These are phyloP conservation scores for Pythium periplocum DNA, from an alignment of 352 stramenopile species.

Conservation along the genomic window DNA sequence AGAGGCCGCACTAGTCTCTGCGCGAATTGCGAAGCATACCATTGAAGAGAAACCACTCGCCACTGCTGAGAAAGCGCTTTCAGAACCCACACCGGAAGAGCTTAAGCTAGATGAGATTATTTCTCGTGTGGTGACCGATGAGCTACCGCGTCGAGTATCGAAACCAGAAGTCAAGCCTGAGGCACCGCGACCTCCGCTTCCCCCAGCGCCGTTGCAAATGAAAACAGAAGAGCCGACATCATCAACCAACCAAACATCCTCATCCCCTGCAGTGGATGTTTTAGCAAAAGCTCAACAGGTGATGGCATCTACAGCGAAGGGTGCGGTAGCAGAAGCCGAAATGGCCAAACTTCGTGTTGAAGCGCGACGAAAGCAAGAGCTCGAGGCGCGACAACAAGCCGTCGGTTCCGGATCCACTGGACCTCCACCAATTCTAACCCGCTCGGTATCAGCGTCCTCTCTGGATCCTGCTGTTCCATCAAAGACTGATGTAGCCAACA, in stretches of 20 bases:
- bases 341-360: constrained; percentile 66
- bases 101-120: constrained; percentile 20
- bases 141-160: constrained; percentile 2
- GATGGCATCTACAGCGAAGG: constrained; percentile 43
- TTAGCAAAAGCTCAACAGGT: constrained; percentile 27
- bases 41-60: too few relatives aligned
- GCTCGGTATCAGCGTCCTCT: constrained; percentile 26
- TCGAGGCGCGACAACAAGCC: constrained; percentile 31
- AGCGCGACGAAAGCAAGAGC: constrained; percentile 47
- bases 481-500: not conserved
- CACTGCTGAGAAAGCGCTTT: too few relatives aligned
- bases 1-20: too few relatives aligned
- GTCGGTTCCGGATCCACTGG: not conserved
- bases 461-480: constrained; percentile 5
- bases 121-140: constrained; percentile 15
- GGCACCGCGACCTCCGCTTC: too few relatives aligned
- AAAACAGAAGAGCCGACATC: constrained; percentile 6
- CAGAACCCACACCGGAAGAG: not conserved
- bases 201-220: too few relatives aligned
- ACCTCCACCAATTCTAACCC: constrained; percentile 11
- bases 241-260: not conserved
- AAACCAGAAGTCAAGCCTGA: constrained; percentile 9
- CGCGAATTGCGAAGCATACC: too few relatives aligned
- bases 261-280: constrained; percentile 1
- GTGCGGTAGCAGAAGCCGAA: constrained; percentile 59